Evolutionary conservation across 2,329 filamentous ascomycete species (phyloP).

Genomic region (Talaromyces sp.): DNA sequence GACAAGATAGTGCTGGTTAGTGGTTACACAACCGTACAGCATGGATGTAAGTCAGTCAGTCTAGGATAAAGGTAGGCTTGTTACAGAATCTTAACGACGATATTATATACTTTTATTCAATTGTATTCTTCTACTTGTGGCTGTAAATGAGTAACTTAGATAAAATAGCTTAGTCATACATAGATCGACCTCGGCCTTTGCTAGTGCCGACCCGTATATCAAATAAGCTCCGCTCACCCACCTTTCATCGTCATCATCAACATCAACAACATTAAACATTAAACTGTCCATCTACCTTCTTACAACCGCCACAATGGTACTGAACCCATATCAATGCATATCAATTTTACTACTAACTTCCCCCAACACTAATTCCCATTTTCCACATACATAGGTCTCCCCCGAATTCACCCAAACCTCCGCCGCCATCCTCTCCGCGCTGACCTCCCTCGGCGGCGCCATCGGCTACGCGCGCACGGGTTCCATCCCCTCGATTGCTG

Average conservation of each 20-base stretch:
- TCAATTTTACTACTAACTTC: too few species aligned
- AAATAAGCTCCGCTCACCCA: neutral
- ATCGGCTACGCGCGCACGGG: slow-evolving; percentile 81
- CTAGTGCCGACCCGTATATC: neutral
- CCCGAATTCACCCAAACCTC: slow-evolving; percentile 44
- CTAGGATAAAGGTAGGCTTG: neutral
- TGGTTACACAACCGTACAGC: neutral
- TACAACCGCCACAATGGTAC: neutral
- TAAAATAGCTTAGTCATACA: neutral
- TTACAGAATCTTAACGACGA: neutral
- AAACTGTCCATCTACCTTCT: neutral
- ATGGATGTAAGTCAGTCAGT: neutral
- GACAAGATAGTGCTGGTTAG: neutral
- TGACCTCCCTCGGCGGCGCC: slow-evolving; percentile 83
- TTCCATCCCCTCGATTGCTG: slow-evolving; percentile 80
- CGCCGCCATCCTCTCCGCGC: slow-evolving; percentile 71
- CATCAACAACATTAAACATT: too few species aligned
- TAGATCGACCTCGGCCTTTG: neutral
- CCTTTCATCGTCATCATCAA: neutral
- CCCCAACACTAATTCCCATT: neutral
- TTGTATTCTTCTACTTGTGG: neutral
- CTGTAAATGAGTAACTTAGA: too few species aligned
- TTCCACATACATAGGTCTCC: slow-evolving; percentile 6
- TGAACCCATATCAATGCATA: neutral
- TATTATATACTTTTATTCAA: neutral